Evolutionary conservation across 2,329 filamentous ascomycete species (phyloP), one percentile per base, ranked within the genome.

Genomic region (Fusarium avenaceum): DNA sequence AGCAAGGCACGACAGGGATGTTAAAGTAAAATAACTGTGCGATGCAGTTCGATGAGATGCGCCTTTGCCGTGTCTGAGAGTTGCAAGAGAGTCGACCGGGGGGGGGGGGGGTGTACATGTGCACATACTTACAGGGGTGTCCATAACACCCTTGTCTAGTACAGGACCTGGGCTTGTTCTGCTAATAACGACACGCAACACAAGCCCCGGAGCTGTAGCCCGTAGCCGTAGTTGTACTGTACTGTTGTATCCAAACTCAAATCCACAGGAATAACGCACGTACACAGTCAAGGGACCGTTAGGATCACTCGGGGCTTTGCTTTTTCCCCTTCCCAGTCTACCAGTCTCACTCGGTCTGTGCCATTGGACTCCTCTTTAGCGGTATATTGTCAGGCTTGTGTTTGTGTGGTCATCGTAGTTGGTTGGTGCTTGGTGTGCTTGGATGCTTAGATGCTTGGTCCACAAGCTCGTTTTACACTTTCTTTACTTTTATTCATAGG

Each of bases 381-480:
- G 63, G 45, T 46, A 14, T 55, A 46, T 42, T 53, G 39, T 66
- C 8, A 26, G 26, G 44, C 40, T 35, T 15, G 15, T 7, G 26
- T 26, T 8, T 26, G 26, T 17, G 33, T n/a, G 33, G 15, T 38
- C 15, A 38, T 38, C 17, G 33, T 38, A n/a, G 33, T n/a, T 65
- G 48, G 33, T n/a, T 65, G 48, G 51, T 30, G 63, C 32, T 65
- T 14, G 30, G 33, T 24, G 14, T 35, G 33, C 33, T 26, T 26
- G 6, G 33, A 8, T 35, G 33, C 33, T 35, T 35, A 17, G 33
- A 35, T 35, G 15, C 54, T 50, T 32, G 63, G 56, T 70, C 65
- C 70, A 70, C 66, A 72, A 65, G 56, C 69, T 68, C 52, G 64
- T 57, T 72, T 67, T 65, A 61, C 61, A 30, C 28, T 30, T 30